Evolutionary conservation across 176 grass and related monocot genomes (phyloP), one percentile per base, ranked within the genome.

Genomic region (Rhynchospora pubera): DNA sequence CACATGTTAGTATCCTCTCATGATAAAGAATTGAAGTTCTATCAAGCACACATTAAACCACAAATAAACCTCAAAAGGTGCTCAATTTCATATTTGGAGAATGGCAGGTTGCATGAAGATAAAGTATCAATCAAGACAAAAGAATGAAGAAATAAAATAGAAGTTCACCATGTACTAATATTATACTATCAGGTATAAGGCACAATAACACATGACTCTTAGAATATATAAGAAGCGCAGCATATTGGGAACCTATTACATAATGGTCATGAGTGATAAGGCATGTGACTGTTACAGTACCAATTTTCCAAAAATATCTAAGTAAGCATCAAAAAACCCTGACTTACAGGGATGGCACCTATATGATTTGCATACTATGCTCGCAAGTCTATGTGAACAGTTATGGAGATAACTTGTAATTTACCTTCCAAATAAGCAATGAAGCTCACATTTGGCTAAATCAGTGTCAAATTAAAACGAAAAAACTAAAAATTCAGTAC

Each of bases 401-500:
- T 65, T 65, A 5, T 43, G 1, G 15, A 42, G 14, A 68, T 68
- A 56, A 19, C 13, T 24, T 26, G 50, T 56, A 56, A 77, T 77
- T 56, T 53, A 77, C 13, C 21, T 7, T 10, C 72, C 22, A 32
- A 56, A 56, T 56, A 51, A 51, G 10, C 48, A 9, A 51, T 11
- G 48, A 51, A 51, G 48, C 48, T 11, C 48, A 39, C 48, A 51
- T 9, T 11, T 77, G 48, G 50, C 21, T 77, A 55, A 5, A 74
- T 74, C 22, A 13, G 24, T 74, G 45, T 52, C 24, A 77, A 77
- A 55, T 56, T 28, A 77, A 56, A 76, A 30, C 22, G 30, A 77
- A 18, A 77, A 47, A 71, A 46, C 9, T 7, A 32, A 53, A n/a
- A 30, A 15, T 77, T 19, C 47, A 56, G 2, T 97, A 99, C 97